These are phyloP conservation scores for Venturia nashicola DNA, from an alignment of 2,329 filamentous ascomycete genomes.

Conservation along the genomic window DNA sequence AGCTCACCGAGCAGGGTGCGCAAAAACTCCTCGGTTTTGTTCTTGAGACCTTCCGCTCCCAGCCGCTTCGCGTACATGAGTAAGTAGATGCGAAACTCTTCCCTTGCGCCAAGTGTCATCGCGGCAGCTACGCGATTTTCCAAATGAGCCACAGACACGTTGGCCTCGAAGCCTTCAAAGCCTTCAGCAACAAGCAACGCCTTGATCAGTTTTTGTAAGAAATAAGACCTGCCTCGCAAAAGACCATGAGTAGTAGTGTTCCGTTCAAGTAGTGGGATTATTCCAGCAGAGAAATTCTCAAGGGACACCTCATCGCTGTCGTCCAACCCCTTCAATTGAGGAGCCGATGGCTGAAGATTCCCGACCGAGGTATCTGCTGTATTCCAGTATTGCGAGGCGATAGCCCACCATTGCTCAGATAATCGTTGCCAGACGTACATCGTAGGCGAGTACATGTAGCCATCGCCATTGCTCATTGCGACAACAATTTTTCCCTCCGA, in stretches of 20 bases:
- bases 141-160: constrained; percentile 83
- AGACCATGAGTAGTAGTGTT: constrained; percentile 91
- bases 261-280: constrained; percentile 84
- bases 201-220: constrained; percentile 84
- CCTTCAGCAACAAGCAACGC: constrained; percentile 76
- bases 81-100: constrained; percentile 91
- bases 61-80: constrained; percentile 96
- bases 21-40: constrained; percentile 87
- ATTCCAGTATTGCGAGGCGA: constrained; percentile 98
- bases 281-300: constrained; percentile 67
- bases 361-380: constrained; percentile 84
- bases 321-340: constrained; percentile 31
- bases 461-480: constrained; percentile 89
- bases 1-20: constrained; percentile 67
- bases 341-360: constrained; percentile 55
- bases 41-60: constrained; percentile 73
- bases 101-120: constrained; percentile 67
- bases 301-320: constrained; percentile 38
- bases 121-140: constrained; percentile 91
- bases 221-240: constrained; percentile 82
- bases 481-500: constrained; percentile 75
- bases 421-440: constrained; percentile 91
- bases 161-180: constrained; percentile 83
- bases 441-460: constrained; percentile 73
- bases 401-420: constrained; percentile 97